Evolutionary conservation across 169 alveolate genomes (phyloP).

Genomic region (Plasmodium yoelii): DNA sequence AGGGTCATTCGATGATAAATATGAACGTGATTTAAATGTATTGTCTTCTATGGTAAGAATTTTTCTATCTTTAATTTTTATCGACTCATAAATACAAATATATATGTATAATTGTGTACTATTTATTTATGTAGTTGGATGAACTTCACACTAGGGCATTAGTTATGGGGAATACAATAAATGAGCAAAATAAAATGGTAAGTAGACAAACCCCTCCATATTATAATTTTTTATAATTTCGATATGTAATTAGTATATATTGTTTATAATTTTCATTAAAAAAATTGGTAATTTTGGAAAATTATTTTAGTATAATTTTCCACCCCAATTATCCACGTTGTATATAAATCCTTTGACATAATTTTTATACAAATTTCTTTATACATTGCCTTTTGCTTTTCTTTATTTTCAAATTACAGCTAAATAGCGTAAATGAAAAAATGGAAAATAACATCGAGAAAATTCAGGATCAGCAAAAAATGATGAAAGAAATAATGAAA

Average conservation of each 20-base stretch:
- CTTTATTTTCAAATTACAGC: constrained; percentile 32
- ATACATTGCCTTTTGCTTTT: neutral
- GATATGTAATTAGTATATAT: neutral
- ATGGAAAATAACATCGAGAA: constrained; percentile 75
- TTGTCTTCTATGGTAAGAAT: constrained; percentile 63
- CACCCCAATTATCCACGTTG: constrained; percentile 2
- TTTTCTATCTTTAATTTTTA: neutral
- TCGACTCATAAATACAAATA: neutral
- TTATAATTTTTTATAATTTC: no score
- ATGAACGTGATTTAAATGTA: constrained; percentile 52
- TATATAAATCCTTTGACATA: neutral
- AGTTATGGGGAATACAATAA: constrained; percentile 76
- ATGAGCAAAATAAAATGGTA: constrained; percentile 72
- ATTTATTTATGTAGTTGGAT: constrained; percentile 36
- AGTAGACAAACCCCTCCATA: constrained; percentile 3
- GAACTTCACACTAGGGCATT: constrained; percentile 74
- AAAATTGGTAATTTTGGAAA: constrained; percentile 1
- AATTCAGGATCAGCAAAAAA: constrained; percentile 71
- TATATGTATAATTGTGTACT: neutral
- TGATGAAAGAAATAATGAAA: constrained; percentile 76
- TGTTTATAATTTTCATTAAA: constrained; percentile 1
- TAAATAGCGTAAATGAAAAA: constrained; percentile 53
- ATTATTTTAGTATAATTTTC: neutral
- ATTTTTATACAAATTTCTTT: neutral
- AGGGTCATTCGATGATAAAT: constrained; percentile 66